phyloP scores from a whole-genome alignment of 441 rosid species.

The Pelargonium cotyledonis region DNA sequence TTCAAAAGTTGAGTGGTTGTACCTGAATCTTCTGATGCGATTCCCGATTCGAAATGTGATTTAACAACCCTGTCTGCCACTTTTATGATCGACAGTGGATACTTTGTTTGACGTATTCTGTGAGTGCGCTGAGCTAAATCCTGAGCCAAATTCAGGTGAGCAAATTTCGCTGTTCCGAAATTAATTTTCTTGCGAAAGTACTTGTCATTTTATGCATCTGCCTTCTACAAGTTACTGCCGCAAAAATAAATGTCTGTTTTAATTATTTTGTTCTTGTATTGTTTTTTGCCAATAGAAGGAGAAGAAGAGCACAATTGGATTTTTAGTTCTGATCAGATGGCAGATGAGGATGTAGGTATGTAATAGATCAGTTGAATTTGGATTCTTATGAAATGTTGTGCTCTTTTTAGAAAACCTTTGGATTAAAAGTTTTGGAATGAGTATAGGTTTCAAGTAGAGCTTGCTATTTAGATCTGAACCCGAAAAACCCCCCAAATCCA shows the following conservation, averaged over 20 bases:
- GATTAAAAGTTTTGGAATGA: no score
- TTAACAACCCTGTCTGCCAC: neutral
- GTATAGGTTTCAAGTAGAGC: no score
- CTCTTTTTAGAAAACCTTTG: neutral
- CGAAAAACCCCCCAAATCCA: no score
- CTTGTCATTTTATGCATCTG: neutral
- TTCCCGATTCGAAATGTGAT: no score
- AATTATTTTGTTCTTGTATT: no score
- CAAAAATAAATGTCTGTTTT: neutral
- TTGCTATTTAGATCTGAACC: no score
- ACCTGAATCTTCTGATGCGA: no score
- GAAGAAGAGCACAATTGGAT: slow-evolving; percentile 53
- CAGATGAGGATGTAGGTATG: slow-evolving; percentile 44
- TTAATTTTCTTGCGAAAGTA: neutral
- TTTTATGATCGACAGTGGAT: slow-evolving; percentile 52
- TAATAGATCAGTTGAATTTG: neutral
- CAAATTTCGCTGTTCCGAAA: neutral
- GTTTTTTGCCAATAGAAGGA: slow-evolving; percentile 24
- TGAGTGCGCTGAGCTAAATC: slow-evolving; percentile 90
- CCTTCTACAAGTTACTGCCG: neutral
- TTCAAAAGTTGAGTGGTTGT: no score
- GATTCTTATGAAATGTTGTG: slow-evolving; percentile 1
- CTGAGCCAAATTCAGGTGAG: slow-evolving; percentile 73
- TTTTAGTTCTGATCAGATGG: slow-evolving; percentile 70
- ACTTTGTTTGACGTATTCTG: slow-evolving; percentile 74